Base-by-base conservation (phyloP, 176 grass and related monocot genomes). In the Oryza meyeriana region DNA sequence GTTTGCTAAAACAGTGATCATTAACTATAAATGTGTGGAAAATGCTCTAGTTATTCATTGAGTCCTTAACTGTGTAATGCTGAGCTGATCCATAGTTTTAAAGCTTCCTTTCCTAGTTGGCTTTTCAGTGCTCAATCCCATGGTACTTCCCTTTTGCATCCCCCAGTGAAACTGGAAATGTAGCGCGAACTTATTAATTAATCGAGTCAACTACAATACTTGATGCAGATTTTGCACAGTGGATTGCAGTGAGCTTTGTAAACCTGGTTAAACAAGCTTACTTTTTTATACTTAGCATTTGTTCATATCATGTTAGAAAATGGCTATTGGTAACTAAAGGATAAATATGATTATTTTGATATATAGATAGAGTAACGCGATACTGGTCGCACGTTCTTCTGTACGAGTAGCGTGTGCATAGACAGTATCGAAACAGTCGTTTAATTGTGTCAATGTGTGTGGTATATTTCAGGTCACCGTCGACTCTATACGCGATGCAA, bases 391-490 rank as follows among this genome's bases (percentile, higher is more conserved):
- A 69, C 50, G 64, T 58, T 58, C 50, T 76, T 85, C 32, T 75
- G 6, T 31, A 34, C 14, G 39, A 26, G 22, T 33, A 18, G 6
- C 14, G 64, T 76, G 76, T 76, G 44, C 47, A 64, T 18, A 64
- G 69, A 45, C 33, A 36, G 26, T 71, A n/a, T 39, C 66, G 25
- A 55, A 70, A 38, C 34, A 31, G 27, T 25, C 25, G 17, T 61
- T 86, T 72, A 18, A 0, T n/a, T 83, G 20, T 88, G 63, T 16
- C 64, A 64, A 69, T 69, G 2, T 52, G 18, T 22, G 48, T 13
- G 5, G 65, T 58, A 75, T 62, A 74, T 88, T 45, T 69, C 88
- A 94, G 94, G 88, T 87, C 38, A 77, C 58, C 0, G 92, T 94
- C 67, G 79, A 87, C 35, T 86, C 87, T 66, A 35, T 94, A 62